phyloP scores from a whole-genome alignment of 768 basidiomycete genomes.

The Boletus vermiculosoides region DNA sequence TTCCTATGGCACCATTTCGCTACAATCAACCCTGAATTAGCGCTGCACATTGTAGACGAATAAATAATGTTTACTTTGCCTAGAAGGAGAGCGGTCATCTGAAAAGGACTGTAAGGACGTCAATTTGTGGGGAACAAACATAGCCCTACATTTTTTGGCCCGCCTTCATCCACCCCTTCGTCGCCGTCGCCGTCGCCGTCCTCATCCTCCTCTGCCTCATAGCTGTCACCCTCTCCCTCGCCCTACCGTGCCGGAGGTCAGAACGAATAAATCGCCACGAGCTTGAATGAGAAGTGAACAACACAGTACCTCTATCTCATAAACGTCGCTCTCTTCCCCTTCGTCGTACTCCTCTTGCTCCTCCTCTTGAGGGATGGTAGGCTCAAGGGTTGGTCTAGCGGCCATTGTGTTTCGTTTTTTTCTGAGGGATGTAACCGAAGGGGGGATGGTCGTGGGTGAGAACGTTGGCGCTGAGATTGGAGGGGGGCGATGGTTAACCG shows the following conservation, averaged over 20 bases:
- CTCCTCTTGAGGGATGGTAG: not conserved
- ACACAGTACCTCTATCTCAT: conserved; percentile 25
- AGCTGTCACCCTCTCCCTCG: conserved; percentile 16
- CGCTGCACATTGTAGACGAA: not conserved
- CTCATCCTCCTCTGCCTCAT: conserved; percentile 17
- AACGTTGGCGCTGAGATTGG: conserved; percentile 2
- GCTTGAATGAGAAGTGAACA: not conserved
- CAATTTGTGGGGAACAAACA: not conserved
- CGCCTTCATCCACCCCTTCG: not conserved
- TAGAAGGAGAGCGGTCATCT: conserved; percentile 29
- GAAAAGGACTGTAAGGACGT: conserved; percentile 5
- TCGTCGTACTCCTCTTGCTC: conserved; percentile 9
- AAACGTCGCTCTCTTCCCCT: conserved; percentile 30
- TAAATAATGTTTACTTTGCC: conserved; percentile 13
- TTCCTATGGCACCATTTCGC: conserved; percentile 13
- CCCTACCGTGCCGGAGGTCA: conserved; percentile 10
- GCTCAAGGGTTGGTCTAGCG: conserved; percentile 20
- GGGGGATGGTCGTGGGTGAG: conserved; percentile 5
- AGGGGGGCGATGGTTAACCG: not conserved
- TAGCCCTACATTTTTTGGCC: conserved; percentile 13
- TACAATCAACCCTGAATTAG: not conserved
- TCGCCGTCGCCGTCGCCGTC: too few relatives aligned
- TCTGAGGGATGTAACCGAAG: not conserved
- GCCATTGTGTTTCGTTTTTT: conserved; percentile 19
- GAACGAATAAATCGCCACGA: not conserved